A percentile compares a stretch with the other conserved stretches of the same genome.
Conservation (phyloP, 2,329 filamentous ascomycete genomes). For the Xylariaceae sp. region DNA sequence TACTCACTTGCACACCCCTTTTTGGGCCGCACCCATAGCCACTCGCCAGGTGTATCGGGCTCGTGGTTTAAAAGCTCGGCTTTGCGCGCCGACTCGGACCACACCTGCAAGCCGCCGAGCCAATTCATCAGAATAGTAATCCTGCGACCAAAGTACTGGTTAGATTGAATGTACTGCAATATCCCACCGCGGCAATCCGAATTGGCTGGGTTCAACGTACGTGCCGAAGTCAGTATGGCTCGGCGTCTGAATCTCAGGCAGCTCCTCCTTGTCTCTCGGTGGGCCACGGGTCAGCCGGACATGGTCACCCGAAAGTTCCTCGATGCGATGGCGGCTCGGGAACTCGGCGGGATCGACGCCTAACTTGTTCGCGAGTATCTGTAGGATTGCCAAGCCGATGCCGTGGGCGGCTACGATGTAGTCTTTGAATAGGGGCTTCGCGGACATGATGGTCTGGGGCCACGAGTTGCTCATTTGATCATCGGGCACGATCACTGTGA, state of each 20-base stretch:
- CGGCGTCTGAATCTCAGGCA: slow-evolving; percentile 33
- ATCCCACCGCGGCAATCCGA: background rate
- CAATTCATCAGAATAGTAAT: slow-evolving; percentile 40
- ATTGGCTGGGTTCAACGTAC: slow-evolving; percentile 22
- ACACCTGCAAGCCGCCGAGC: slow-evolving; percentile 39
- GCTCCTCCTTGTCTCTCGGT: slow-evolving; percentile 30
- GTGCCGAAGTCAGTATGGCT: slow-evolving; percentile 38
- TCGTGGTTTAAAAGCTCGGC: slow-evolving; percentile 26
- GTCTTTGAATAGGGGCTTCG: slow-evolving; percentile 26
- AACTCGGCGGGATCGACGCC: slow-evolving; percentile 29
- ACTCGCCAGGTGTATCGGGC: slow-evolving; percentile 31
- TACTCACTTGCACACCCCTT: slow-evolving; percentile 32
- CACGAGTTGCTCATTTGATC: slow-evolving; percentile 28
- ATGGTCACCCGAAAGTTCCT: slow-evolving; percentile 32
- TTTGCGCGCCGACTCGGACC: slow-evolving; percentile 30
- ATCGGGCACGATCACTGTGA: slow-evolving; percentile 27
- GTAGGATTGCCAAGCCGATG: slow-evolving; percentile 30
- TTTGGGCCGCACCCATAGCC: slow-evolving; percentile 37
- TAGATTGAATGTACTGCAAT: background rate
- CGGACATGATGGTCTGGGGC: slow-evolving; percentile 25
- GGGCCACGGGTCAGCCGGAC: slow-evolving; percentile 33
- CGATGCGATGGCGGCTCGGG: slow-evolving; percentile 29
- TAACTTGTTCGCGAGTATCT: slow-evolving; percentile 28
- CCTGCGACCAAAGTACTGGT: slow-evolving; percentile 17
- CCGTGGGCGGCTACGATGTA: slow-evolving; percentile 31